These are phyloP conservation scores for Aspergillus quadricinctus DNA, from an alignment of 2,329 filamentous ascomycete genomes.

Conservation along the genomic window DNA sequence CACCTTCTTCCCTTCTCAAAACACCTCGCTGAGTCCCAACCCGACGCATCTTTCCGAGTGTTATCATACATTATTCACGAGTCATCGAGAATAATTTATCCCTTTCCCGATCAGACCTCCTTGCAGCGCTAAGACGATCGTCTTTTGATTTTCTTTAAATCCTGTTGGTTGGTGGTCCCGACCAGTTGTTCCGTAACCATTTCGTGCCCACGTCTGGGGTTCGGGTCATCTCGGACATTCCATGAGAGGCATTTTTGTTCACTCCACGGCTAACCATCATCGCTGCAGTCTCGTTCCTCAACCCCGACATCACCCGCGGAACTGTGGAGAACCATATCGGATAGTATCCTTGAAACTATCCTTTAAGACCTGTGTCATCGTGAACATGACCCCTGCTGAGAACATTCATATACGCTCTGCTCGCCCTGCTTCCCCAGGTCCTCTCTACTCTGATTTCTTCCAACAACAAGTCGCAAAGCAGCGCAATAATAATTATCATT, in stretches of 20 bases:
- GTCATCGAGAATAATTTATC: slow-evolving; percentile 8
- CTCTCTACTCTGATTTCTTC: slow-evolving; percentile 52
- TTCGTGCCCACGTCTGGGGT: slow-evolving; percentile 25
- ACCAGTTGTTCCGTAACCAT: slow-evolving; percentile 19
- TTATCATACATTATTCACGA: slow-evolving; percentile 7
- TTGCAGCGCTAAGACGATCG: background rate
- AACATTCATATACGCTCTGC: slow-evolving; percentile 42
- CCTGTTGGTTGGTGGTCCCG: slow-evolving; percentile 17
- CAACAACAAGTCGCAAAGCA: slow-evolving; percentile 56
- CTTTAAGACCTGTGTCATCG: slow-evolving; percentile 5
- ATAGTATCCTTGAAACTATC: slow-evolving; percentile 11
- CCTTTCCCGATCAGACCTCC: slow-evolving; percentile 6
- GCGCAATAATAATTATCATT: slow-evolving; percentile 56
- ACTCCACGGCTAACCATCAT: slow-evolving; percentile 13
- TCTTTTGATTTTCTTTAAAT: slow-evolving; percentile 8
- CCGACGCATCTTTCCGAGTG: background rate
- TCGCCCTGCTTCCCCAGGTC: slow-evolving; percentile 39
- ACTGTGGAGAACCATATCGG: slow-evolving; percentile 37
- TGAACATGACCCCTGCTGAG: slow-evolving; percentile 30
- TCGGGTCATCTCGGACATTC: slow-evolving; percentile 31
- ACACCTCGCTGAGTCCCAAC: background rate
- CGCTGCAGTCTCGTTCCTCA: slow-evolving; percentile 18
- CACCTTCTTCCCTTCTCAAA: background rate
- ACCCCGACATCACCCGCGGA: slow-evolving; percentile 38
- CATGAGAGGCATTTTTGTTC: slow-evolving; percentile 21